Conservation (phyloP, 2,329 filamentous ascomycete genomes). For the Phoma sp. region DNA sequence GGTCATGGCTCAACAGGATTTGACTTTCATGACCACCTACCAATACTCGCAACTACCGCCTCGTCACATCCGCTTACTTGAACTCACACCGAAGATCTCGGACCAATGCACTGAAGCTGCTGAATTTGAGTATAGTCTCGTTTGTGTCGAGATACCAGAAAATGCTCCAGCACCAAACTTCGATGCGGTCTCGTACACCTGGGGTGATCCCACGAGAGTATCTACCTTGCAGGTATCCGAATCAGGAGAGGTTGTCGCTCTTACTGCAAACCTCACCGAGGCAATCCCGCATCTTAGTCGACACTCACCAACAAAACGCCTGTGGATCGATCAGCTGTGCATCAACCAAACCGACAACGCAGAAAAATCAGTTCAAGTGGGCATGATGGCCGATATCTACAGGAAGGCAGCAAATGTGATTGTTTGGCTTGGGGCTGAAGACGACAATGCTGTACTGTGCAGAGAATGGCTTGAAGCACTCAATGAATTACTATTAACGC, state of each 20-base stretch:
- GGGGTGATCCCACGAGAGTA: conserved; percentile 19
- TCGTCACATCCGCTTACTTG: conserved; percentile 14
- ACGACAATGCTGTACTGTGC: conserved; percentile 8
- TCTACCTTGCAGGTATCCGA: conserved; percentile 9
- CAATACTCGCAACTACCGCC: conserved; percentile 6
- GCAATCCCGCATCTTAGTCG: conserved; percentile 23
- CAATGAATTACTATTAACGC: conserved; percentile 3
- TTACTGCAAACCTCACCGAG: conserved; percentile 27
- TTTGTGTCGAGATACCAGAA: conserved; percentile 11
- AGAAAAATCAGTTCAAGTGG: conserved; percentile 43
- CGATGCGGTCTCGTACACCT: conserved; percentile 30
- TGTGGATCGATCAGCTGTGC: conserved; percentile 40
- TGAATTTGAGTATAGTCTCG: conserved; percentile 7
- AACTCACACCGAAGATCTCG: neutral
- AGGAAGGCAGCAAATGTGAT: conserved; percentile 22
- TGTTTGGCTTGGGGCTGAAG: conserved; percentile 25
- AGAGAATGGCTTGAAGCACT: conserved; percentile 16
- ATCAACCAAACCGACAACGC: conserved; percentile 42
- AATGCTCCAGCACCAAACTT: conserved; percentile 8
- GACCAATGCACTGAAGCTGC: neutral
- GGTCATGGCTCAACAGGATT: neutral
- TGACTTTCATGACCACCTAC: conserved; percentile 14
- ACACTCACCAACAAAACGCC: conserved; percentile 16
- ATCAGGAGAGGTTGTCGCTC: conserved; percentile 16
- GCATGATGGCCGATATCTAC: conserved; percentile 46